phyloP scores from a whole-genome alignment of 768 basidiomycete genomes.

The Russula compacta region DNA sequence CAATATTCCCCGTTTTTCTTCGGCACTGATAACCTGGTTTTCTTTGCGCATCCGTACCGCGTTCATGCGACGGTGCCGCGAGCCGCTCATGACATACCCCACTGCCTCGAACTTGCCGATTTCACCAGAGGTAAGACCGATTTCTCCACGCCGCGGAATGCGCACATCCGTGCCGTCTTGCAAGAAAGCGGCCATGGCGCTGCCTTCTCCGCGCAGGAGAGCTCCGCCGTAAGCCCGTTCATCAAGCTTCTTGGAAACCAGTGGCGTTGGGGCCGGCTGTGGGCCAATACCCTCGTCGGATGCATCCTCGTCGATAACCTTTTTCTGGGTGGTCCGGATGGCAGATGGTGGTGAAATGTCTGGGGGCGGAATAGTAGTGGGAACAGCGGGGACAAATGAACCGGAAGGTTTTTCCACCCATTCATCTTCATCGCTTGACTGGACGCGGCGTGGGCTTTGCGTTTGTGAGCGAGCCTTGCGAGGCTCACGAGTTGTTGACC shows the following conservation, averaged over 20 bases:
- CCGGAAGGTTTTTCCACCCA: constrained; percentile 55
- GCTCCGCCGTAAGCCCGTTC: constrained; percentile 86
- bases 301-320: not conserved
- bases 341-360: not conserved
- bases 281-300: constrained; percentile 68
- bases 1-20: constrained; percentile 94
- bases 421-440: constrained; percentile 39
- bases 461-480: constrained; percentile 6
- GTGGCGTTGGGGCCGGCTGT: constrained; percentile 43
- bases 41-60: constrained; percentile 98
- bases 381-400: constrained; percentile 24
- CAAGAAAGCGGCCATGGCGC: constrained; percentile 96
- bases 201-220: constrained; percentile 88
- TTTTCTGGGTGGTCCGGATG: not conserved
- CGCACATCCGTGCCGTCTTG: constrained; percentile 71
- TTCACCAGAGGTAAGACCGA: constrained; percentile 80
- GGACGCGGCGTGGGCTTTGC: constrained; percentile 15
- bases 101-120: constrained; percentile 83
- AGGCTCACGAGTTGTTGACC: constrained; percentile 26
- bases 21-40: constrained; percentile 98
- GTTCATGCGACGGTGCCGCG: constrained; percentile 93
- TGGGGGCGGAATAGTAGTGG: constrained; percentile 17
- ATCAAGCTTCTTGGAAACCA: constrained; percentile 43
- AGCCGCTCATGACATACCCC: constrained; percentile 98
- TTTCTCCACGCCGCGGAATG: constrained; percentile 98